Base-by-base conservation (phyloP, 1,139 yeast genomes). In the Hemisphaericaspora xylofermentans region DNA sequence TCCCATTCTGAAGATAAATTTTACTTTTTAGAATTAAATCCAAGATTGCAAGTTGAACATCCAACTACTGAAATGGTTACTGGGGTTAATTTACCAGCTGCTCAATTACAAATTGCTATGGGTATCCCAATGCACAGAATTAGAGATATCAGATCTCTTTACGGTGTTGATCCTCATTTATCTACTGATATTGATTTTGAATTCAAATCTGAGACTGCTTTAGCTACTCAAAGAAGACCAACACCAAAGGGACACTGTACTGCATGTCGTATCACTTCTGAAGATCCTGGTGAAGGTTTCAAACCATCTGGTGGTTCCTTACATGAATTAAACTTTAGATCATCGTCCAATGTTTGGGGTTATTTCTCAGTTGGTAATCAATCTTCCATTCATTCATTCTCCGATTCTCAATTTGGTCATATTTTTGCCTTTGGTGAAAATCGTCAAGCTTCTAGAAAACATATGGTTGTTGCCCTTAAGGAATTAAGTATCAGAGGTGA, bases 41-140 rank as follows among this genome's bases (percentile, higher is more conserved):
- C 98, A 57, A 86, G 98, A 76, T 78, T 93, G 63, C 98, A 93
- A 75, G 98, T 93, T 49, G 98, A 93, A 76, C 98, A 93, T 76
- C 98, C 98, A 57, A 93, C 98, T 40, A 93, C 98, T 33, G 98
- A 93, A 73, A 93, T 93, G 98, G 98, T 88, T 43, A 85, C 96
- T 21, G 98, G 98, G 51, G 98, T 93, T 42, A 93, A 93, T 63
- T 77, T 93, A 62, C 98, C 98, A 30, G 95, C 97, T 46, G 96
- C 98, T 38, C 98, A 93, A 72, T 80, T 93, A 52, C 98, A 93
- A 69, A 88, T 93, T 68, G 98, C 98, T 51, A 93, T 93, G 98
- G 98, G 98, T 78, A 81, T 93, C 47, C 98, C 98, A 52, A 82
- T 93, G 79, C 95, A 93, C 64, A 80, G 95, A 68, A 87, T 93